Evolutionary conservation across 2,329 filamentous ascomycete species (phyloP).

Genomic region (Scedosporium aurantiacum): DNA sequence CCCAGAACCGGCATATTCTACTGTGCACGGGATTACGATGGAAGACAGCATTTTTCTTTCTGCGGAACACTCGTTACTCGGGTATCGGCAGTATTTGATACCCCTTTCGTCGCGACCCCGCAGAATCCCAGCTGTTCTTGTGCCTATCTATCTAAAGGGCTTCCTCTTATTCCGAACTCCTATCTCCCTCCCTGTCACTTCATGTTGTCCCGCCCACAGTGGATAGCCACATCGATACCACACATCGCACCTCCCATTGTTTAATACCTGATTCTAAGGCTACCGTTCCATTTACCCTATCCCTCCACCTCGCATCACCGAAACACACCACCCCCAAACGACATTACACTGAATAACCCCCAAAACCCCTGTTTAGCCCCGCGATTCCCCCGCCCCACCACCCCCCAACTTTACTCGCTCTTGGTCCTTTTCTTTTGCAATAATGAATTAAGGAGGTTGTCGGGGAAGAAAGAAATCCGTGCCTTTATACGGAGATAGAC

Average conservation of each 20-base stretch:
- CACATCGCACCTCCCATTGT: not conserved
- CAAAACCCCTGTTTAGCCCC: conserved; percentile 1
- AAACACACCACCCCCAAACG: conserved; percentile 10
- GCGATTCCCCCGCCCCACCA: not conserved
- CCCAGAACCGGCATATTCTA: not conserved
- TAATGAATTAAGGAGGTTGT: not conserved
- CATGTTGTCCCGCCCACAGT: not conserved
- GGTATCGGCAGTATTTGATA: not conserved
- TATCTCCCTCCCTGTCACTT: not conserved
- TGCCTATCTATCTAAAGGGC: not conserved
- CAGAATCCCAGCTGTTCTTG: not conserved
- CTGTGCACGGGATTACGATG: not conserved
- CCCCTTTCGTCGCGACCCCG: not conserved
- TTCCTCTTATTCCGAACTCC: not conserved
- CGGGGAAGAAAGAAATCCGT: conserved; percentile 10
- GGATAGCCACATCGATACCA: not conserved
- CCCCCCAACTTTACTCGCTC: not conserved
- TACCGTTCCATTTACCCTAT: not conserved
- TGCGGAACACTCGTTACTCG: not conserved
- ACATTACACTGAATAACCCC: not conserved
- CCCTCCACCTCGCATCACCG: conserved; percentile 14
- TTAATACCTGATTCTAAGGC: not conserved
- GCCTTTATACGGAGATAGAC: conserved; percentile 20
- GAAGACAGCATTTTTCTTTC: not conserved
- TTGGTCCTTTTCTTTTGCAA: not conserved